These are phyloP conservation scores for Fusarium sp. DNA, from an alignment of 2,329 filamentous ascomycete species.

Conservation along the genomic window DNA sequence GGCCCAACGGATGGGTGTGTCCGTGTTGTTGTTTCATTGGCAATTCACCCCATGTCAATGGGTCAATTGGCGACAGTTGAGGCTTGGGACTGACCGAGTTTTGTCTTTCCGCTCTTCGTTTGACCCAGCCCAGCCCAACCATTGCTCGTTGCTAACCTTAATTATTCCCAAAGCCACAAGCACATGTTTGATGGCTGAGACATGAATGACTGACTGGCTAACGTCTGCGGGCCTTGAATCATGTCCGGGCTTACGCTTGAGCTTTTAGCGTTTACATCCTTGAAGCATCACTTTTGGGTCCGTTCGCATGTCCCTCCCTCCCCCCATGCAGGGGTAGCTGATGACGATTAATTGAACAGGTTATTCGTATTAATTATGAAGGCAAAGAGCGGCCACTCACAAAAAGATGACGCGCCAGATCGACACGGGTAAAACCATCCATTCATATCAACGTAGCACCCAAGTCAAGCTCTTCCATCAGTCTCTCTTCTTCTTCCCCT, in stretches of 20 bases:
- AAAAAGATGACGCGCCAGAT: background rate
- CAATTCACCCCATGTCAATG: background rate
- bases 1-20: background rate
- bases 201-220: background rate
- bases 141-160: background rate
- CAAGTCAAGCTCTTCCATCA: background rate
- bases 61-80: background rate
- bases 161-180: background rate
- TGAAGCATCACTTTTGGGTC: background rate
- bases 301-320: background rate
- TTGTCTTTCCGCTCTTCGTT: background rate
- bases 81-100: background rate
- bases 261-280: constrained; percentile 10
- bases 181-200: background rate
- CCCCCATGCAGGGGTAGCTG: background rate
- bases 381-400: background rate
- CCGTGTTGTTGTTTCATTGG: constrained; percentile 1
- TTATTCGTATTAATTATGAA: background rate
- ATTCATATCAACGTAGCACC: background rate
- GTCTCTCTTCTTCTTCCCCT: background rate
- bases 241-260: background rate
- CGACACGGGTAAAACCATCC: background rate
- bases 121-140: background rate
- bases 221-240: background rate
- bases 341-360: constrained; percentile 6